Base-by-base conservation (phyloP, 148 eudicot genomes). In the Diospyros lotus region DNA sequence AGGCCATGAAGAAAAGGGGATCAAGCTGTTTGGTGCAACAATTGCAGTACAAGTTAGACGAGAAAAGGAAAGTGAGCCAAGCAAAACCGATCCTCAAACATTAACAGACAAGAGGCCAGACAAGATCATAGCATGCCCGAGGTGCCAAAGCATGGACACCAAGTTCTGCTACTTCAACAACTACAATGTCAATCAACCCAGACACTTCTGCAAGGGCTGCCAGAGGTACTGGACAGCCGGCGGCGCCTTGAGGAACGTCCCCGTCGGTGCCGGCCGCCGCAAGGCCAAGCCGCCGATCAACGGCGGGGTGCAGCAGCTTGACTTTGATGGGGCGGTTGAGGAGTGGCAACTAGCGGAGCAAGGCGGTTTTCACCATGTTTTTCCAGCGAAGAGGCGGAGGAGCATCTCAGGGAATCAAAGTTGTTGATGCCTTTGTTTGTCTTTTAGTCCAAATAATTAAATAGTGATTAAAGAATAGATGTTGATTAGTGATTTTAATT, bases 361-460 rank as follows among this genome's bases (percentile, higher is more conserved):
- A 9, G 86, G 83, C 38, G 86, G 75, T 60, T 86, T 78, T 52
- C 74, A 66, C 44, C 81, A 73, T 58, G 82, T 67, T 68, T 86
- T 88, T 80, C 91, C 79, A 76, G 86, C 82, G 2, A 90, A 90
- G 85, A 83, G 94, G 81, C 72, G 85, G 80, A 80, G 81, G 78
- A 76, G 66, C 64, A 64, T 4, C 68, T 79, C 52, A 15, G 71
- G 72, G 77, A 83, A 84, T 76, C 87, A 82, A 79, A 71, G 76
- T 64, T 80, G 85, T 77, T 88, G 69, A 82, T n/a, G 28, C 40
- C 60, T 56, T 58, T 54, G 40, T 56, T 17, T 18, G 50, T 45
- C 39, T 78, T 45, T 66, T 40, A 58, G 75, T 44, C 39, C 4
- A 71, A 72, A 59, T 44, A 60, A 48, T 50, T 18, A 43, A 41